These are phyloP conservation scores for Neurospora sublineolata DNA, from an alignment of 495 filamentous ascomycete genomes.

Conservation along the genomic window DNA sequence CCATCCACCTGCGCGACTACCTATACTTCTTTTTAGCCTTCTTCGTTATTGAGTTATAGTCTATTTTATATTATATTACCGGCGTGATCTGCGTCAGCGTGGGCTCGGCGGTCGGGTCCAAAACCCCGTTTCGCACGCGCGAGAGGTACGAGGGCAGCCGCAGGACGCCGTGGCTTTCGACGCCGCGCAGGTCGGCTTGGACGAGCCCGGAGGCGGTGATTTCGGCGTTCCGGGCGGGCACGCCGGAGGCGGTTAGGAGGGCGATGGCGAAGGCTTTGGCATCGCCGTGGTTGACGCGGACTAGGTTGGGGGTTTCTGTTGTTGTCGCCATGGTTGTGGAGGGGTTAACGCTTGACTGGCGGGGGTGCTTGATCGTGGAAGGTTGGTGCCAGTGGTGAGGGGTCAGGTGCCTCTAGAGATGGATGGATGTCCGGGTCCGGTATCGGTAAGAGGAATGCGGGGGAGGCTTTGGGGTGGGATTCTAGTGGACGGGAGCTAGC, in stretches of 20 bases:
- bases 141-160: constrained; percentile 64
- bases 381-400: neutral
- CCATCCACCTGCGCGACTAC: constrained; percentile 54
- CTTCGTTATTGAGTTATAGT: too few relatives aligned
- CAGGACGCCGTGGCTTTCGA: constrained; percentile 69
- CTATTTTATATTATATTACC: constrained; percentile 5
- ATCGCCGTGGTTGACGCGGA: constrained; percentile 8
- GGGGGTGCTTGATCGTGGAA: neutral
- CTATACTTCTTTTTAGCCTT: too few relatives aligned
- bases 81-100: constrained; percentile 49
- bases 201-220: constrained; percentile 55
- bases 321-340: neutral
- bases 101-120: constrained; percentile 47
- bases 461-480: neutral
- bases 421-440: neutral
- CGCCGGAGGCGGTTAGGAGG: constrained; percentile 47
- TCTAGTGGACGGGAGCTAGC: neutral
- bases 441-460: neutral
- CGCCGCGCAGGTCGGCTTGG: constrained; percentile 62
- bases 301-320: constrained; percentile 1
- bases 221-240: constrained; percentile 41
- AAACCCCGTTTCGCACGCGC: constrained; percentile 52
- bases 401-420: neutral
- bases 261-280: constrained; percentile 13
- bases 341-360: neutral